Base-by-base conservation (phyloP, 2,329 filamentous ascomycete species). In the Cladosporium sp. region DNA sequence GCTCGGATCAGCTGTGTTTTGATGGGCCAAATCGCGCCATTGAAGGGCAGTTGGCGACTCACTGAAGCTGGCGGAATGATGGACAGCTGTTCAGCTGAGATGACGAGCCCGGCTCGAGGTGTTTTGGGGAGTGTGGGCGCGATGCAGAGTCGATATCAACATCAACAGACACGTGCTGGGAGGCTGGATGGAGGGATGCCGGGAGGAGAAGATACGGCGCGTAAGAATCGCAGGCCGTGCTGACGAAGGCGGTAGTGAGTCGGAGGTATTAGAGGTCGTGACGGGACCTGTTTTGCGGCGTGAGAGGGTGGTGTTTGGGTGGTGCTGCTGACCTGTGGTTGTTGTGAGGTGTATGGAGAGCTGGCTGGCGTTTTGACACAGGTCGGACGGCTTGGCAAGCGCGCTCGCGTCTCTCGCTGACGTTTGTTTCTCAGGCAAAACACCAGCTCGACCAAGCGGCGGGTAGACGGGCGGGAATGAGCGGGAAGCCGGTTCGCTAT, bases 161-260 rank as follows among this genome's bases (percentile, higher is more conserved):
- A 63, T 61, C 58, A 61, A 60, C 60, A 61, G 58, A 52, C 59
- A 62, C 55, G 60, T 58, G 40, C 41, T 60, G 40, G 30, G 45
- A 22, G 29, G 45, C 45, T 48, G 36, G 45, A 9, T 27, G n/a
- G 45, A 54, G 45, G 37, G 54, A 61, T 58, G 60, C 41, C 51
- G 47, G 49, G 40, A 40, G 41, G 54, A n/a, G n/a, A 48, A 53
- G 52, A 41, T 53, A 39, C 24, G 50, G 47, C 36, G 52, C 38
- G 47, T 54, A 44, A 51, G 50, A 53, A 55, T 52, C 49, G 52
- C 54, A 53, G 50, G 49, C 54, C 49, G 50, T 50, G 52, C 51
- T 29, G 40, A 47, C 47, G 49, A 34, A 45, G 42, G 34, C 49
- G 55, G 55, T 52, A 53, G 51, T 50, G 53, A 18, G 42, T 19